These are phyloP conservation scores for Coccomyxa sp. DNA, from an alignment of 139 green algal genomes.

Conservation along the genomic window DNA sequence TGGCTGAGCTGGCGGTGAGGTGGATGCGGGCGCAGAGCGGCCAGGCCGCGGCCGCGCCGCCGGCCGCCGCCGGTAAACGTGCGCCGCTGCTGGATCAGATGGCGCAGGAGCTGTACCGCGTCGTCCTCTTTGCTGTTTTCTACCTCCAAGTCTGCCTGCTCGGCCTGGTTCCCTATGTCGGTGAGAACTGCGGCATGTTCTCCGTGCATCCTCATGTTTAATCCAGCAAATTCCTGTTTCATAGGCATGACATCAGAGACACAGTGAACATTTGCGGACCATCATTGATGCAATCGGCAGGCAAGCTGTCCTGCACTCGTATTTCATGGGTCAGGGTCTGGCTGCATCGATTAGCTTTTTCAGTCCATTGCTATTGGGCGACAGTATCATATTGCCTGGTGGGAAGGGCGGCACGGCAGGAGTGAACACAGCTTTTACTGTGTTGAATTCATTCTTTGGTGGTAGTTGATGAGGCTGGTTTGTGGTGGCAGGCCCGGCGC, in stretches of 20 bases:
- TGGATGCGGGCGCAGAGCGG: not conserved
- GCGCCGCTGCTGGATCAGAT: constrained; percentile 11
- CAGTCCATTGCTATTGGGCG: too few species aligned
- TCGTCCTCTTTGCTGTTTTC: constrained; percentile 63
- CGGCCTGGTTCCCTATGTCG: constrained; percentile 34
- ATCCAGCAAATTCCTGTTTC: too few species aligned
- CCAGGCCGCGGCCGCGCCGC: not conserved
- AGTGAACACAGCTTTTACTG: not conserved
- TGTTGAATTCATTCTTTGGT: not conserved
- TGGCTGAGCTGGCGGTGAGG: constrained; percentile 39
- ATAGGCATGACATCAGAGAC: too few species aligned
- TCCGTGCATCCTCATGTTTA: too few species aligned
- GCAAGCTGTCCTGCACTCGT: too few species aligned
- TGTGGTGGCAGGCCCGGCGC: not conserved
- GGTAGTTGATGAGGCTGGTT: too few species aligned
- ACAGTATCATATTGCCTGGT: not conserved
- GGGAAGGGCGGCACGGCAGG: not conserved
- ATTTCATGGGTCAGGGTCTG: too few species aligned
- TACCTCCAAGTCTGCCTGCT: constrained; percentile 44
- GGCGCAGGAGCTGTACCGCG: constrained; percentile 62
- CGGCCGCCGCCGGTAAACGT: not conserved
- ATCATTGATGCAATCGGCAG: too few species aligned
- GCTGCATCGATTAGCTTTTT: too few species aligned
- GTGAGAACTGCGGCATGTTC: constrained; percentile 9
- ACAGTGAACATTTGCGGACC: too few species aligned